Base-by-base conservation (phyloP, 2,329 filamentous ascomycete genomes). In the Diplodia scrobiculata region DNA sequence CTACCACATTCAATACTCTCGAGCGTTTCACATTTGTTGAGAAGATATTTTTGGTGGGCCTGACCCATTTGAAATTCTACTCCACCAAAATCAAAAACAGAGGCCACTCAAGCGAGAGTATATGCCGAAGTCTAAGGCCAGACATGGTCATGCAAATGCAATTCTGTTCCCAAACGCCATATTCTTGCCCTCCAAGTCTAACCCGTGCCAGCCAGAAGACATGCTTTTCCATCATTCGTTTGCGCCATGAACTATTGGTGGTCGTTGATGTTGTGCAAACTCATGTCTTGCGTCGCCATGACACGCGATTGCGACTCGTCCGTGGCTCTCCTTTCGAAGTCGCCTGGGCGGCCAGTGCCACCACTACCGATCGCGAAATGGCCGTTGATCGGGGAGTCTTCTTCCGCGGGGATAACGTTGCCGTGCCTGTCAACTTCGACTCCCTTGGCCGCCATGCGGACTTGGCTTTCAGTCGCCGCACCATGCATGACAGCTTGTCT, bases 401-500 rank as follows among this genome's bases (percentile, higher is more conserved):
- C 6, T 11, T 74, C 72, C 13, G 81, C 81, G 4, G 86, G 84
- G 41, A 88, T 82, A 52, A 89, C 80, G 65, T 85, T 82, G 62
- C 86, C 86, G 45, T 82, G 76, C 45, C 77, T 76, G 68, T 85
- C 83, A 19, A 89, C 83, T 38, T 83, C 79, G 14, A 85, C 85
- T 45, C 87, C 87, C 67, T 88, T 86, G 14, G 84, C 82, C 19
- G 87, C 86, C 69, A 90, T 84, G 67, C 84, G 81, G 52, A 89
- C 79, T 70, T 90, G 86, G 67, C 81, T 81, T 63, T 85, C 80
- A 67, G 83, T 84, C 50, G 87, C 87, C 38, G 84, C 80, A 11
- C 88, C 87, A 58, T 86, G 81, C n/a, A 86, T 76, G 17, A 90
- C 85, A 4, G 87, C 87, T 69, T 88, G 83, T 70, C 87, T 83